These are phyloP conservation scores for Silene noctiflora DNA, from an alignment of 179 eudicot genomes.

Conservation along the genomic window DNA sequence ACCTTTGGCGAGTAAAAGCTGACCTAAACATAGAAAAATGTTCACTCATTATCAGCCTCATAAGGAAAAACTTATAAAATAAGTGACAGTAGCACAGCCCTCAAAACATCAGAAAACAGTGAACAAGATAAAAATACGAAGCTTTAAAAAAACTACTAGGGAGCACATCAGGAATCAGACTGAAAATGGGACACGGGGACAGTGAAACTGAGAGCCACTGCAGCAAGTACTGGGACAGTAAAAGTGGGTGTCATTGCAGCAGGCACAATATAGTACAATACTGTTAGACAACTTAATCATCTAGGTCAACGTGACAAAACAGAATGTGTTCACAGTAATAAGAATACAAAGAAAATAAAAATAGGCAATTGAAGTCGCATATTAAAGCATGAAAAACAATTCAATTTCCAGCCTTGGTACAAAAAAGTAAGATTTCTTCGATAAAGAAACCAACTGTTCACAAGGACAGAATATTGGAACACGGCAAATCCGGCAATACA, in stretches of 20 bases:
- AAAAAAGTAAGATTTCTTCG: neutral
- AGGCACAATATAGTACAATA: neutral
- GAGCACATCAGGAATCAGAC: neutral
- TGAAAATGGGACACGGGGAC: neutral
- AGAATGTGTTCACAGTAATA: neutral
- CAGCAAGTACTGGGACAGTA: neutral
- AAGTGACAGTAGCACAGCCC: neutral
- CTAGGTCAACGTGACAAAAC: neutral
- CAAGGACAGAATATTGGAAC: neutral
- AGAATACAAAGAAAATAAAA: no score
- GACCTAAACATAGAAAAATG: constrained; percentile 48
- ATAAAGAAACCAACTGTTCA: neutral
- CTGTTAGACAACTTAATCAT: neutral
- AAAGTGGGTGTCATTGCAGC: neutral
- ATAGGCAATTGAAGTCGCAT: no score
- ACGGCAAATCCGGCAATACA: no score
- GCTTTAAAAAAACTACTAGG: neutral
- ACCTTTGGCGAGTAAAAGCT: constrained; percentile 90
- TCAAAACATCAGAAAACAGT: neutral
- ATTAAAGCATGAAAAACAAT: no score
- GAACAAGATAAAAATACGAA: neutral
- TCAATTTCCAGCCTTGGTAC: neutral
- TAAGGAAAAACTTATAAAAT: neutral
- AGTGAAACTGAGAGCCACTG: neutral
- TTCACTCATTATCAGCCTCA: neutral